These are phyloP conservation scores for Protomyces gravidus DNA, from an alignment of 1,139 yeast species.

Conservation along the genomic window DNA sequence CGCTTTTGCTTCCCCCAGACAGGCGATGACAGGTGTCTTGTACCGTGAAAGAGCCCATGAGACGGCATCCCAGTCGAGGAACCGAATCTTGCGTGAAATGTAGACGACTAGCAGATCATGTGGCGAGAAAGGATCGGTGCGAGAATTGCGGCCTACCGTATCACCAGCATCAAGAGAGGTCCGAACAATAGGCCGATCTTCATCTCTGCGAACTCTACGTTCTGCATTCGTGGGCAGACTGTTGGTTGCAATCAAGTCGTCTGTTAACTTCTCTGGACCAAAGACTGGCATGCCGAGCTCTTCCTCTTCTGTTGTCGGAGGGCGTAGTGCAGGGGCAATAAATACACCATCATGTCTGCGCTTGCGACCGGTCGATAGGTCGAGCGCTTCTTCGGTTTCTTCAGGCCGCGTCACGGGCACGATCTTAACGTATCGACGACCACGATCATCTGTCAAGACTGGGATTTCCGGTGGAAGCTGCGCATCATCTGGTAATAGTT, in stretches of 20 bases:
- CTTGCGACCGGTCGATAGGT: background rate
- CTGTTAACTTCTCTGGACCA: background rate
- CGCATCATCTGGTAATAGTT: background rate
- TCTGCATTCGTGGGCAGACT: background rate
- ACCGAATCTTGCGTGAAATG: constrained; percentile 19
- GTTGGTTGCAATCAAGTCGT: background rate
- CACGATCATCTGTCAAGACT: background rate
- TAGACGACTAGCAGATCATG: constrained; percentile 20
- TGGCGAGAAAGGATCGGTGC: constrained; percentile 17
- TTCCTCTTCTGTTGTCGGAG: background rate
- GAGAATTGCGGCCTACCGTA: background rate
- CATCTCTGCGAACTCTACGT: background rate
- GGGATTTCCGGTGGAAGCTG: background rate
- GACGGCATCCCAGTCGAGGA: constrained; percentile 25
- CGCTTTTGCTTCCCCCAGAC: constrained; percentile 8
- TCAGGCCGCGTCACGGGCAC: background rate
- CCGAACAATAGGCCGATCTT: background rate
- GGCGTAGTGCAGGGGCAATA: background rate
- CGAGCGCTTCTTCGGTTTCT: background rate
- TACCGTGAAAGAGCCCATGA: constrained; percentile 24
- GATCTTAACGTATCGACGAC: background rate
- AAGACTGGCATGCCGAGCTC: background rate
- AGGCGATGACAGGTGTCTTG: constrained; percentile 24
- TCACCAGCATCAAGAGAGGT: background rate
- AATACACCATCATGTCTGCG: background rate